phyloP scores from a whole-genome alignment of 2,329 filamentous ascomycete species.

The Aspergillus pseudonomiae region DNA sequence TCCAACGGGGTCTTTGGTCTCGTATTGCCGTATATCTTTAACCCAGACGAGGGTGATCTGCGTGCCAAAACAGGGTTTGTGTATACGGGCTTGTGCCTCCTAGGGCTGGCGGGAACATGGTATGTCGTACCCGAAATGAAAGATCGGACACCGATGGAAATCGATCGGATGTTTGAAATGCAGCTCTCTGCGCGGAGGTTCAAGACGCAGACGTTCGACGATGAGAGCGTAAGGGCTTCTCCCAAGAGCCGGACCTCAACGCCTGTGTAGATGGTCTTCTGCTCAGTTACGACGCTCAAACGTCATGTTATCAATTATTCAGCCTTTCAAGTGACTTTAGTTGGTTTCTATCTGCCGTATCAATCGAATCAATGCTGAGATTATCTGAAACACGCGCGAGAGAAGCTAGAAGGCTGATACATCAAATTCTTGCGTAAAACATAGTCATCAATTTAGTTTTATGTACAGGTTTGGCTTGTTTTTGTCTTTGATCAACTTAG shows the following conservation, averaged over 20 bases:
- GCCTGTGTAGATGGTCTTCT: not conserved
- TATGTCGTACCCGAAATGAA: slow-evolving; percentile 58
- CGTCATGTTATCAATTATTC: not conserved
- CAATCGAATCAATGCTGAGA: too few species aligned
- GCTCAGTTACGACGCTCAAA: not conserved
- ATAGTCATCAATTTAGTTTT: not conserved
- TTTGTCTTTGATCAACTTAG: not conserved
- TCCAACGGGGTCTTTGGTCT: slow-evolving; percentile 50
- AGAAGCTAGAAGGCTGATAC: not conserved
- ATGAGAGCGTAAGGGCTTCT: not conserved
- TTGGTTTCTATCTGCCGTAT: not conserved
- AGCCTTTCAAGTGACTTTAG: not conserved
- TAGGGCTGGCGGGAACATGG: slow-evolving; percentile 43
- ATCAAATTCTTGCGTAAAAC: not conserved
- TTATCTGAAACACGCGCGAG: not conserved
- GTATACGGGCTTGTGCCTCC: slow-evolving; percentile 38
- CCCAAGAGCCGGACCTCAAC: not conserved
- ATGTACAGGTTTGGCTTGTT: not conserved
- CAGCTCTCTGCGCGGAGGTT: slow-evolving; percentile 27
- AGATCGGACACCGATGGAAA: slow-evolving; percentile 50
- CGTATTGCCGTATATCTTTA: slow-evolving; percentile 57
- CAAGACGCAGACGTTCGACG: slow-evolving; percentile 20
- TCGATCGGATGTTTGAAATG: slow-evolving; percentile 48
- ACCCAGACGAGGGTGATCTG: slow-evolving; percentile 47
- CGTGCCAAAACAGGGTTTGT: slow-evolving; percentile 48